These are phyloP conservation scores for Stromatinia cepivora DNA, from an alignment of 2,329 filamentous ascomycete genomes.

Conservation along the genomic window DNA sequence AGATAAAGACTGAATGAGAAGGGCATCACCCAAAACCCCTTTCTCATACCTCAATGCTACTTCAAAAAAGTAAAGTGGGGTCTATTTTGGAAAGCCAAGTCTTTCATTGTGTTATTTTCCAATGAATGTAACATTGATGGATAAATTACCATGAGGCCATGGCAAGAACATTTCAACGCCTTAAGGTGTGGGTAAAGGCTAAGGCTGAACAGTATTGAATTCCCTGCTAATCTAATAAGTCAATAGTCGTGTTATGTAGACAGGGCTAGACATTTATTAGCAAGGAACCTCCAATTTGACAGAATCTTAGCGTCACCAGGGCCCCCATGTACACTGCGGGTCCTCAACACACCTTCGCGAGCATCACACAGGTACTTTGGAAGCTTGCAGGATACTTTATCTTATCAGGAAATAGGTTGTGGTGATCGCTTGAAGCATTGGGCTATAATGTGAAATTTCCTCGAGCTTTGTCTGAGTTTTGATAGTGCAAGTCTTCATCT, in stretches of 20 bases:
- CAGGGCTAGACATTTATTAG: constrained; percentile 16
- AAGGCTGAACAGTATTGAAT: constrained; percentile 18
- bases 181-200: neutral
- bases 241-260: constrained; percentile 20
- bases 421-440: constrained; percentile 15
- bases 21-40: constrained; percentile 5
- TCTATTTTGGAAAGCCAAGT: constrained; percentile 4
- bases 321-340: constrained; percentile 17
- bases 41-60: constrained; percentile 10
- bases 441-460: constrained; percentile 24
- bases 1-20: neutral
- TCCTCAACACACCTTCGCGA: constrained; percentile 19
- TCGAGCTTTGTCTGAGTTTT: constrained; percentile 2
- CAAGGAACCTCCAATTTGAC: constrained; percentile 13
- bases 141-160: constrained; percentile 1
- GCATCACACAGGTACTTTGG: neutral
- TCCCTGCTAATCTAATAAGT: constrained; percentile 6
- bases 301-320: constrained; percentile 12
- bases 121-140: constrained; percentile 12
- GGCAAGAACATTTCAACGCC: neutral
- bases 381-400: constrained; percentile 16
- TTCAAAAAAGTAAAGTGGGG: neutral
- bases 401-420: constrained; percentile 17
- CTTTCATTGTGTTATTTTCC: neutral
- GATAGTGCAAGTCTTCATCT: constrained; percentile 12